Base-by-base conservation (phyloP, 164 flowering plant genomes). In the Berberis vulgaris region DNA sequence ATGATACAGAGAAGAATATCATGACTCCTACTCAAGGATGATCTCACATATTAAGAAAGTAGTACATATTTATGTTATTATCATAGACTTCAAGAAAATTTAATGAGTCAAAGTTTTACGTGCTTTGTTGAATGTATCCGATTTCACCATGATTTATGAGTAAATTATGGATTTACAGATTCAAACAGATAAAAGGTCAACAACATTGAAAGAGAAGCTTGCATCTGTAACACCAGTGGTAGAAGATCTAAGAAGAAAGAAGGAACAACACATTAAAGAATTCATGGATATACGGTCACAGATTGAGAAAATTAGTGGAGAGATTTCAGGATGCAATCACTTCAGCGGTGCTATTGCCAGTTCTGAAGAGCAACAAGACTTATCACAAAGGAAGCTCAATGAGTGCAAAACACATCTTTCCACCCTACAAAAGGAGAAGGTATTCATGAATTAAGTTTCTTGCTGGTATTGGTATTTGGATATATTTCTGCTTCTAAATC, bases 361-460 rank as follows among this genome's bases (percentile, higher is more conserved):
- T 26, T 26, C 26, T 26, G 26, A 26, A 26, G 64, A 78, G 45
- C 86, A 82, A 57, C 26, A 26, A 26, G 98, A 92, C 68, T 78
- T 89, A 67, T 85, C 98, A 0, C 59, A 82, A 38, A 79, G 92
- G 68, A 86, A 77, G 77, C 82, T 92, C 56, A 79, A 67, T 66
- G 98, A 92, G 66, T 80, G 77, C 72, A 85, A 85, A 60, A 69
- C 79, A 55, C 80, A 75, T 67, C 88, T 89, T 55, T 83, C 70
- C 42, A 54, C 78, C 44, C 81, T 92, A 68, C 95, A 92, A 63
- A 87, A 79, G 68, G 98, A 92, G 66, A 92, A 87, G 98, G 98
- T 85, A 65, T 59, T 71, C 44, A 6, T 65, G 6, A 4, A 39
- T 62, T n/a, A n/a, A n/a, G 26, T 26, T 26, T 26, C 26, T 26